Percentiles rank a stretch among this genome's conserved stretches.
These are phyloP conservation scores for Aspergillus heteromorphus DNA, from an alignment of 495 filamentous ascomycete genomes.

Conservation along the genomic window DNA sequence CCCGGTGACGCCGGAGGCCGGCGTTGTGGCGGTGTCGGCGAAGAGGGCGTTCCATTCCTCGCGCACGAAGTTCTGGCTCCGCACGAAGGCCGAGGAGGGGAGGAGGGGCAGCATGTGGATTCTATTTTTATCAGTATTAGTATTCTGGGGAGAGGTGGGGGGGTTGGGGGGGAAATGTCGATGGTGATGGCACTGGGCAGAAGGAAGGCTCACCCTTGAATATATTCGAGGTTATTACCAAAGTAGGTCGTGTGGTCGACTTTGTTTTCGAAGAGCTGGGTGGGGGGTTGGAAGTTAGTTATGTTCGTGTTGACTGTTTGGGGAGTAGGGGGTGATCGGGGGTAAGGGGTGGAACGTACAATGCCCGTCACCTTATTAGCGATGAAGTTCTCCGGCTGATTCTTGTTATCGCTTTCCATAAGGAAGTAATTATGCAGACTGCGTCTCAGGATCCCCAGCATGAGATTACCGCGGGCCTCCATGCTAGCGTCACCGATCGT, in stretches of 20 bases:
- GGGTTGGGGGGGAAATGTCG: background rate
- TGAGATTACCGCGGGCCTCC: slow-evolving; percentile 82
- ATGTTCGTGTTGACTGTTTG: no score
- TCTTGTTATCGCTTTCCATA: slow-evolving; percentile 59
- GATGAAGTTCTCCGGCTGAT: slow-evolving; percentile 73
- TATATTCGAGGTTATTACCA: slow-evolving; percentile 69
- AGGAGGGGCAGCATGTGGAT: slow-evolving; percentile 96
- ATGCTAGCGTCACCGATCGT: slow-evolving; percentile 69
- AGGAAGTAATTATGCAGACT: slow-evolving; percentile 78
- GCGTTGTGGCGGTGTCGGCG: slow-evolving; percentile 31
- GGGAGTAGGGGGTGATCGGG: no score
- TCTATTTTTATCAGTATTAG: no score
- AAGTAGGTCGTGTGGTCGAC: slow-evolving; percentile 95
- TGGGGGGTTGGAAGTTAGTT: no score
- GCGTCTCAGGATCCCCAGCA: slow-evolving; percentile 69
- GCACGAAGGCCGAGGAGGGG: slow-evolving; percentile 62
- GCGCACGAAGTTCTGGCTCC: slow-evolving; percentile 62
- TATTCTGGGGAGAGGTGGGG: no score
- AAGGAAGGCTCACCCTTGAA: slow-evolving; percentile 60
- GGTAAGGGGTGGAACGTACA: slow-evolving; percentile 32
- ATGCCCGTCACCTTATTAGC: slow-evolving; percentile 88
- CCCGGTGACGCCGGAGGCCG: slow-evolving; percentile 55
- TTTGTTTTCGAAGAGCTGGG: slow-evolving; percentile 90
- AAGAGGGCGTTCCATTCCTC: slow-evolving; percentile 89
- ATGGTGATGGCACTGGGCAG: no score